Percentiles rank a stretch among this genome's conserved stretches.
These are phyloP conservation scores for Zygosaccharomyces bisporus DNA, from an alignment of 805 yeast genomes.

Conservation along the genomic window DNA sequence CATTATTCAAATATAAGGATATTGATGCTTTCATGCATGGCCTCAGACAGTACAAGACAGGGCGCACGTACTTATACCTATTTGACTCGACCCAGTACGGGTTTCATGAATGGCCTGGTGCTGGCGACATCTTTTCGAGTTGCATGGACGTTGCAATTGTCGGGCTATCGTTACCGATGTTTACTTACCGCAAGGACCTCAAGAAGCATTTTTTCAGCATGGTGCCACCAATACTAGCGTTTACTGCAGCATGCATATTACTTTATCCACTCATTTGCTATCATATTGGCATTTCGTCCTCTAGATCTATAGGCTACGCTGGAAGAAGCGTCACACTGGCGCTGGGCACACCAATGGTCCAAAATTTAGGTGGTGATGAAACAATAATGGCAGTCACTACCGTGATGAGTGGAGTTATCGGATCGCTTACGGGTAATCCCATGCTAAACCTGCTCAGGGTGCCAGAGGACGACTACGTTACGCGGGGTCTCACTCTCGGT, in stretches of 20 bases:
- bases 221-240: constrained; percentile 54
- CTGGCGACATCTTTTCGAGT: constrained; percentile 70
- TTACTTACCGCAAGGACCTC: constrained; percentile 63
- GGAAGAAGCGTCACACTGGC: constrained; percentile 80
- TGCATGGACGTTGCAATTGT: constrained; percentile 77
- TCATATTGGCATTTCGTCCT: constrained; percentile 57
- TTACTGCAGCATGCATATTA: constrained; percentile 57
- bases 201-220: constrained; percentile 54
- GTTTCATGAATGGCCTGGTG: constrained; percentile 59
- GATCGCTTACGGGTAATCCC: constrained; percentile 60
- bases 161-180: constrained; percentile 73
- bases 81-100: constrained; percentile 39
- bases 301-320: constrained; percentile 66
- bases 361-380: constrained; percentile 62
- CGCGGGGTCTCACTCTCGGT: constrained; percentile 74
- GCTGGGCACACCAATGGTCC: constrained; percentile 68
- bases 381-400: constrained; percentile 77
- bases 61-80: constrained; percentile 57
- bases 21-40: constrained; percentile 47
- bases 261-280: constrained; percentile 67
- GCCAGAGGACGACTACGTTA: constrained; percentile 60
- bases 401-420: constrained; percentile 69
- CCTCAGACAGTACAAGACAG: constrained; percentile 60
- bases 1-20: constrained; percentile 42
- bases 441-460: constrained; percentile 46